phyloP scores from a whole-genome alignment of 345 rosid species.

The Pugionium cornutum region DNA sequence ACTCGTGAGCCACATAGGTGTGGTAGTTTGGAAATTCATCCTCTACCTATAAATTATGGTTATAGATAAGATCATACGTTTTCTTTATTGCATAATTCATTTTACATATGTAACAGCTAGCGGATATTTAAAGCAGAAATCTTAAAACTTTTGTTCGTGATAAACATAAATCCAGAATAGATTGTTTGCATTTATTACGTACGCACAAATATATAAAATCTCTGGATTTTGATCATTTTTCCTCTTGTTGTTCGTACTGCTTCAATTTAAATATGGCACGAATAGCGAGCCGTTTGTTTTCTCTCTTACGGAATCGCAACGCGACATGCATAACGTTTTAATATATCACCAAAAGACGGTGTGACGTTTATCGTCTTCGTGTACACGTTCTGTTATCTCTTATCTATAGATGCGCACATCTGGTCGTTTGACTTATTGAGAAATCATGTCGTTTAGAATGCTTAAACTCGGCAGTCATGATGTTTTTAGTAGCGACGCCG shows the following conservation, averaged over 20 bases:
- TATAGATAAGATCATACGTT: conserved; percentile 14
- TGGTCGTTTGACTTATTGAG: background rate
- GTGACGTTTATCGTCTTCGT: background rate
- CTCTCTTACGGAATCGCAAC: too few relatives aligned
- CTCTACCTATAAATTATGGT: conserved; percentile 26
- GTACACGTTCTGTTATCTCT: background rate
- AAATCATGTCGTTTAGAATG: background rate
- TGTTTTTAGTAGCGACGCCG: background rate
- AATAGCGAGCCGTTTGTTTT: too few relatives aligned
- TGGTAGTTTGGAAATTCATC: conserved; percentile 41
- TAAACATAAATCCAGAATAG: background rate
- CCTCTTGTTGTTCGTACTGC: background rate
- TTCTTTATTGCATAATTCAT: too few relatives aligned
- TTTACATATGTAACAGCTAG: too few relatives aligned
- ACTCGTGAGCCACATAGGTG: conserved; percentile 40
- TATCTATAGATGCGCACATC: background rate
- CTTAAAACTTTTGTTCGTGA: too few relatives aligned
- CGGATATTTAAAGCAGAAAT: too few relatives aligned
- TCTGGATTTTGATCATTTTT: background rate
- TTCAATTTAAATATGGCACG: background rate
- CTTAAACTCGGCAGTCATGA: background rate
- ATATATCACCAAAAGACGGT: background rate
- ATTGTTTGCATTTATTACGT: background rate
- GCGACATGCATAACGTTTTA: background rate
- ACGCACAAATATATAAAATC: background rate